Evolutionary conservation across 352 stramenopile species (phyloP).

Genomic region (Globisporangium okanoganense): DNA sequence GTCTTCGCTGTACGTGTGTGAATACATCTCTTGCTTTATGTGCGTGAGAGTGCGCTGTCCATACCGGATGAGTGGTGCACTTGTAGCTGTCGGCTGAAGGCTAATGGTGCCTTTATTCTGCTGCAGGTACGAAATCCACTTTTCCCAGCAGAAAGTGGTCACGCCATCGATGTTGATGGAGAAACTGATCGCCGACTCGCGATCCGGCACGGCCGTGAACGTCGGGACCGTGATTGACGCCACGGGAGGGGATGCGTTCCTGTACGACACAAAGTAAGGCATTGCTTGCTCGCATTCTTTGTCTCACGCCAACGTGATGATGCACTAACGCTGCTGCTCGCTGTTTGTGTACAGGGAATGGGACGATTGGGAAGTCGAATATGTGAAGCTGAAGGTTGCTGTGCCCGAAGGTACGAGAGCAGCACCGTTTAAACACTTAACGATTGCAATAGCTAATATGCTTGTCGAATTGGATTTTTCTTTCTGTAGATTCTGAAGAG

Average conservation of each 20-base stretch:
- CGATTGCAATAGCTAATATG: background rate
- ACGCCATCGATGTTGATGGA: slow-evolving; percentile 78
- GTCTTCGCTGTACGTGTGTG: slow-evolving; percentile 60
- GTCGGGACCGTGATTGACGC: slow-evolving; percentile 80
- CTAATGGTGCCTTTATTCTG: background rate
- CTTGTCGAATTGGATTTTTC: slow-evolving; percentile 1
- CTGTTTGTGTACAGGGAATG: slow-evolving; percentile 52
- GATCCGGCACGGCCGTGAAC: slow-evolving; percentile 56
- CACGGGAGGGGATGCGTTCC: slow-evolving; percentile 59
- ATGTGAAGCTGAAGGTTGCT: slow-evolving; percentile 56
- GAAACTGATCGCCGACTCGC: slow-evolving; percentile 63
- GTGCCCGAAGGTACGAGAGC: slow-evolving; percentile 30
- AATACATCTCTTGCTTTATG: no score
- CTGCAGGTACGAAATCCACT: slow-evolving; percentile 81
- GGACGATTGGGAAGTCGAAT: slow-evolving; percentile 87
- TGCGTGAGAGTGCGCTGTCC: background rate
- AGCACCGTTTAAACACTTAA: background rate
- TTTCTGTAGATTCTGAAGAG: slow-evolving; percentile 21
- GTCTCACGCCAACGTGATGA: background rate
- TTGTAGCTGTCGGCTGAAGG: background rate
- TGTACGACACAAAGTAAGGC: slow-evolving; percentile 71
- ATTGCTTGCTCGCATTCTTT: background rate
- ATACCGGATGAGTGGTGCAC: background rate
- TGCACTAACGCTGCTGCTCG: background rate
- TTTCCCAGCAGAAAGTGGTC: slow-evolving; percentile 49